Base-by-base conservation (phyloP, 768 basidiomycete genomes). In the Agaricus blazei region DNA sequence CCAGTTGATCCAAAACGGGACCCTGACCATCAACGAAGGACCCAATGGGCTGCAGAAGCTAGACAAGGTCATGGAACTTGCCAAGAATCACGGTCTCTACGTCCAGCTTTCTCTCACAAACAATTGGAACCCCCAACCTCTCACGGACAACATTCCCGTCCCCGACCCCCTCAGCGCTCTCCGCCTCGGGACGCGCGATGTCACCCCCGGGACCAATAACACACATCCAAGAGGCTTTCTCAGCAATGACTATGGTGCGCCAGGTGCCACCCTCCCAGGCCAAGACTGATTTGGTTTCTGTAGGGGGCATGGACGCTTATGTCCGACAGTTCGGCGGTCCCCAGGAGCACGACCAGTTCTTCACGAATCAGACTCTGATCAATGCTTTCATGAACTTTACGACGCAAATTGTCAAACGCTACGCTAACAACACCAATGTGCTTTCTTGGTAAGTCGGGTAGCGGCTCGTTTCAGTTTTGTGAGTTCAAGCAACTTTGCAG, bases 221-320 rank as follows among this genome's bases (percentile, higher is more conserved):
- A 64, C 71, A 3, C 60, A 74, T 12, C 78, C 81, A 11, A 72
- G 81, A 26, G 82, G 82, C 56, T 74, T 71, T 49, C 62, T 87
- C 44, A 84, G 82, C 51, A 85, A 85, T 59, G 80, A 84, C 60
- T 87, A 80, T 51, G 85, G 85, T 78, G 38, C 48, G 71, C 29
- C 34, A 46, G 11, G 14, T 3, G 44, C n/a, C 28, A 8, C 45
- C 42, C 57, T 28, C 60, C 58, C 60, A 47, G 7, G 37, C 51
- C 28, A 19, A 52, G 49, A 34, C 48, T 51, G n/a, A 50, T 23
- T 9, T 28, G 24, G 50, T 1, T 44, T 26, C 19, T 45, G 56
- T 52, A 84, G 83, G 83, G 47, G 84, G 84, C 34, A 84, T 85
- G 82, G 85, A 87, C 64, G 65, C 74, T 12, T 87, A 87, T 63